Conservation (phyloP, 1,284 basidiomycete genomes). For the Austroboletus niveus region DNA sequence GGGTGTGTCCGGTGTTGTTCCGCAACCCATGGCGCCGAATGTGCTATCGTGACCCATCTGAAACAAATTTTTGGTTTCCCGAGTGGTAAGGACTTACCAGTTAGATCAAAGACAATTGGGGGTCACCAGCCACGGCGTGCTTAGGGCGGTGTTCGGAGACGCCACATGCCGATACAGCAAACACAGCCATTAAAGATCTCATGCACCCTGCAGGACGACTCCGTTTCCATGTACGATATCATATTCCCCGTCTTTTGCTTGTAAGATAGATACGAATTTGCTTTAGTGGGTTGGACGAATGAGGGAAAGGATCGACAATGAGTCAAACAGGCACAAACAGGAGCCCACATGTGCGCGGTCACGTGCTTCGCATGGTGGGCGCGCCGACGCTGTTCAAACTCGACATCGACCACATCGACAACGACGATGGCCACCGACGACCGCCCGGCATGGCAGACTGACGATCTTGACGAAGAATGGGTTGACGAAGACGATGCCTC, state of each 20-base stretch:
- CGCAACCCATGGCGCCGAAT: not conserved
- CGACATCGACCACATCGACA: not conserved
- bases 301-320: constrained; percentile 17
- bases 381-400: constrained; percentile 11
- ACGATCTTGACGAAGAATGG: constrained; percentile 79
- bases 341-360: constrained; percentile 19
- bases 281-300: not conserved
- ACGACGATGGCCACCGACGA: constrained; percentile 14
- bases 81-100: not conserved
- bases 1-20: not conserved
- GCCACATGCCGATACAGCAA: not conserved
- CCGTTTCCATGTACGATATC: no score
- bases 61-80: constrained; percentile 12
- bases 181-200: not conserved
- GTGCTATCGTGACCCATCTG: constrained; percentile 4
- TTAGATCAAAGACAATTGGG: not conserved
- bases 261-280: not conserved
- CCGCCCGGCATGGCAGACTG: constrained; percentile 74
- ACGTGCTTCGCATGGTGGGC: constrained; percentile 18
- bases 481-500: constrained; percentile 50
- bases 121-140: not conserved
- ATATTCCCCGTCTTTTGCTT: not conserved
- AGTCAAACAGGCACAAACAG: constrained; percentile 23
- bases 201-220: no score
- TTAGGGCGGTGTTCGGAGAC: not conserved